Percentiles rank a stretch among this genome's conserved stretches.
Conservation (phyloP, 1,284 basidiomycete species). For the Melampsora larici-populina region DNA sequence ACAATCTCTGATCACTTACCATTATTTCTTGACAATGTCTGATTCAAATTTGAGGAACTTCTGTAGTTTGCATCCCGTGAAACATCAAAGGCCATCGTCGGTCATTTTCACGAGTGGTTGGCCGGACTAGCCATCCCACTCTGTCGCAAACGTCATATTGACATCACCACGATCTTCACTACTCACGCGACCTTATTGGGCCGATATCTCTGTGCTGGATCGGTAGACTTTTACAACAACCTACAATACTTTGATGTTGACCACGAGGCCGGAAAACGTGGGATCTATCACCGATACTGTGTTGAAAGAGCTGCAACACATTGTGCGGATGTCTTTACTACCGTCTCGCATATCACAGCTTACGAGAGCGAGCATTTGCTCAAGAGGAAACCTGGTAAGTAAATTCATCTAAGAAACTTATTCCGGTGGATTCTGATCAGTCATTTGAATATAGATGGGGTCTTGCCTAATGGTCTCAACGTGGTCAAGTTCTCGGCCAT, state of each 20-base stretch:
- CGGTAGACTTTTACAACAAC: conserved; percentile 99
- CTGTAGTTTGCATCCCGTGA: conserved; percentile 32
- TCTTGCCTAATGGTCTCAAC: conserved; percentile 95
- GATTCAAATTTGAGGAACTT: too few species aligned
- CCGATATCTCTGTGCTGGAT: conserved; percentile 94
- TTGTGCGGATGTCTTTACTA: conserved; percentile 67
- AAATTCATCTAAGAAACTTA: conserved; percentile 2
- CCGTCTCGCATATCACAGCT: conserved; percentile 62
- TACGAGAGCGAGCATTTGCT: conserved; percentile 94
- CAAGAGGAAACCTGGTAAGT: conserved; percentile 77
- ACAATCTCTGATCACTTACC: conserved; percentile 50
- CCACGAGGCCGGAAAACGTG: conserved; percentile 96
- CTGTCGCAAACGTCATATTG: conserved; percentile 91
- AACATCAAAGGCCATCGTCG: conserved; percentile 76
- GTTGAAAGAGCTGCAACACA: conserved; percentile 92
- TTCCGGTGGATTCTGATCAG: neutral
- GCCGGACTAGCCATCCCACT: conserved; percentile 94
- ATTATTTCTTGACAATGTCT: neutral
- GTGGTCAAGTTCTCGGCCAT: conserved; percentile 93
- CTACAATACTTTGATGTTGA: conserved; percentile 99
- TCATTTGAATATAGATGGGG: conserved; percentile 64
- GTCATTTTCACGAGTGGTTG: conserved; percentile 99
- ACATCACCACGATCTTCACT: conserved; percentile 89
- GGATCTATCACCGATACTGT: conserved; percentile 83
- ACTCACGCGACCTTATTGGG: conserved; percentile 98